Evolutionary conservation across 768 basidiomycete genomes (phyloP).

Genomic region (Lactifluus hygrophoroides): DNA sequence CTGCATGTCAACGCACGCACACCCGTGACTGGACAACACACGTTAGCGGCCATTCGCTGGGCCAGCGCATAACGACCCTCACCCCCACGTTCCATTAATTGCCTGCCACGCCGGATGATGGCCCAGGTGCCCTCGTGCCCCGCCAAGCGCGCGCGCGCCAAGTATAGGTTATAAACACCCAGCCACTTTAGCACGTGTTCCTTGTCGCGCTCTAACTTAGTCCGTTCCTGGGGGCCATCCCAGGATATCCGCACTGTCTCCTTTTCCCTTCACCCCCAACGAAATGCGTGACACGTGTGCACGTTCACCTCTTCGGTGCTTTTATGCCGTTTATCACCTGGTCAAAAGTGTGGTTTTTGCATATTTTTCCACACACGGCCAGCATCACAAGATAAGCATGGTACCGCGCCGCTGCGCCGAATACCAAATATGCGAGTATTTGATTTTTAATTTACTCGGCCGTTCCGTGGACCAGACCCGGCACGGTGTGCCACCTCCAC

Average conservation of each 20-base stretch:
- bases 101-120: background rate
- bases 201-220: no score
- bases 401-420: background rate
- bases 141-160: background rate
- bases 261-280: background rate
- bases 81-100: slow-evolving; percentile 3
- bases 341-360: background rate
- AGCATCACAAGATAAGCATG: background rate
- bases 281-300: no score
- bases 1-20: no score
- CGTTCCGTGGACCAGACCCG: background rate
- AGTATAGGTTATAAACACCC: background rate
- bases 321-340: slow-evolving; percentile 1
- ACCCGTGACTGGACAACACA: no score
- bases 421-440: background rate
- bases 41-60: slow-evolving; percentile 1
- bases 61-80: background rate
- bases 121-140: background rate
- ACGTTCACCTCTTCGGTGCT: background rate
- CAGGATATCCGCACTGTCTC: slow-evolving; percentile 8
- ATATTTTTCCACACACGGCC: background rate
- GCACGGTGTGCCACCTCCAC: background rate
- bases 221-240: no score
- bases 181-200: slow-evolving; percentile 1
- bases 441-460: background rate